These are phyloP conservation scores for Emericellopsis cladophorae DNA, from an alignment of 2,329 filamentous ascomycete species.

Conservation along the genomic window DNA sequence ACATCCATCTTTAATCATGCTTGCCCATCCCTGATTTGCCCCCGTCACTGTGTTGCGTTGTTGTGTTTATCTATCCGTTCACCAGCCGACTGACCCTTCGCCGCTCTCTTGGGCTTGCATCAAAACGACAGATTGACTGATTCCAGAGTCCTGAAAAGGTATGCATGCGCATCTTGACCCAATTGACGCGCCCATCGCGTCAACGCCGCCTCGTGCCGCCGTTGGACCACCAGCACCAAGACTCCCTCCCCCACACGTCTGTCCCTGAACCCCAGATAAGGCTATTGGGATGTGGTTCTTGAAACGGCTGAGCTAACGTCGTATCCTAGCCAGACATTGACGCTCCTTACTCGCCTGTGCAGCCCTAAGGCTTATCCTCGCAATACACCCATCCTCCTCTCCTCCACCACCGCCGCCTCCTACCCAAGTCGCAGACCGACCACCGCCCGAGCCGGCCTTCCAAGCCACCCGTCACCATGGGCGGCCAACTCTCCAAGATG, in stretches of 20 bases:
- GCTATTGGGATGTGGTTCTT: no score
- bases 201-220: background rate
- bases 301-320: no score
- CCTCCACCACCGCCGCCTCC: background rate
- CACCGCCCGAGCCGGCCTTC: no score
- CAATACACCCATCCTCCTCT: background rate
- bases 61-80: background rate
- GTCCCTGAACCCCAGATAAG: background rate
- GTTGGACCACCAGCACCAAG: constrained; percentile 1
- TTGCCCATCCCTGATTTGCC: background rate
- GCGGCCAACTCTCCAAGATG: constrained; percentile 86
- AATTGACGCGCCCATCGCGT: background rate
- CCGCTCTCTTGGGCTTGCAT: background rate
- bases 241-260: background rate
- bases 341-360: no score
- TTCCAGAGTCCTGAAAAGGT: no score
- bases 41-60: background rate
- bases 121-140: background rate
- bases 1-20: no score
- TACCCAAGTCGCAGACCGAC: no score
- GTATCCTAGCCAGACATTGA: no score
- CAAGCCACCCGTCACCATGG: constrained; percentile 44
- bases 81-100: background rate
- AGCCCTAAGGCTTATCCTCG: no score
- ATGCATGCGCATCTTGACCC: no score